Conservation (phyloP, 352 stramenopile genomes). For the Aphanomyces euteiches region DNA sequence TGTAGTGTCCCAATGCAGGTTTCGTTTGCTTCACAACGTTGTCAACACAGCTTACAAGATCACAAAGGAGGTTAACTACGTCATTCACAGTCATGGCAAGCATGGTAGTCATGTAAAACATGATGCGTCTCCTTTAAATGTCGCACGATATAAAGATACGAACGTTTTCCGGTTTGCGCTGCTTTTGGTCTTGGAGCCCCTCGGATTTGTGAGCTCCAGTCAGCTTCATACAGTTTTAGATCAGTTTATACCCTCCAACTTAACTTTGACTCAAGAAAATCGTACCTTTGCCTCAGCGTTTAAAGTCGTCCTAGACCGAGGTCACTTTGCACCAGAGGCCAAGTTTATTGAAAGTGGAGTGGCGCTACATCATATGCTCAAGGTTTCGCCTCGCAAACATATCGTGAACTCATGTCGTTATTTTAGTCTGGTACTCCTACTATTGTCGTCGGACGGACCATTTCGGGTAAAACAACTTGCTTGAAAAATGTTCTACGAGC, state of each 20-base stretch:
- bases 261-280: not conserved
- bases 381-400: not conserved
- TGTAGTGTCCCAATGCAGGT: not conserved
- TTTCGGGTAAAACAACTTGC: conserved; percentile 2
- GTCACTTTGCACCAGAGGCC: too few relatives aligned
- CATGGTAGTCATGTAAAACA: not conserved
- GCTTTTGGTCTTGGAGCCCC: conserved; percentile 15
- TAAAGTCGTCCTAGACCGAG: conserved; percentile 9
- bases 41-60: not conserved
- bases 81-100: not conserved
- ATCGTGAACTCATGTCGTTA: not conserved
- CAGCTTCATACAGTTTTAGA: not conserved
- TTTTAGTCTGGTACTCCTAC: not conserved
- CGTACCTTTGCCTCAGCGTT: conserved; percentile 12
- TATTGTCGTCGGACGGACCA: not conserved
- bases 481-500: not conserved
- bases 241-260: not conserved
- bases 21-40: not conserved
- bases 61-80: conserved; percentile 7
- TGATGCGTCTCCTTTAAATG: conserved; percentile 10
- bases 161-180: conserved; percentile 26
- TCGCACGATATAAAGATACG: conserved; percentile 9
- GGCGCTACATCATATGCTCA: not conserved
- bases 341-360: conserved; percentile 6
- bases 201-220: not conserved